Percentiles rank a stretch among this genome's conserved stretches.
Conservation (phyloP, 768 basidiomycete genomes). For the Mycena alexandri region DNA sequence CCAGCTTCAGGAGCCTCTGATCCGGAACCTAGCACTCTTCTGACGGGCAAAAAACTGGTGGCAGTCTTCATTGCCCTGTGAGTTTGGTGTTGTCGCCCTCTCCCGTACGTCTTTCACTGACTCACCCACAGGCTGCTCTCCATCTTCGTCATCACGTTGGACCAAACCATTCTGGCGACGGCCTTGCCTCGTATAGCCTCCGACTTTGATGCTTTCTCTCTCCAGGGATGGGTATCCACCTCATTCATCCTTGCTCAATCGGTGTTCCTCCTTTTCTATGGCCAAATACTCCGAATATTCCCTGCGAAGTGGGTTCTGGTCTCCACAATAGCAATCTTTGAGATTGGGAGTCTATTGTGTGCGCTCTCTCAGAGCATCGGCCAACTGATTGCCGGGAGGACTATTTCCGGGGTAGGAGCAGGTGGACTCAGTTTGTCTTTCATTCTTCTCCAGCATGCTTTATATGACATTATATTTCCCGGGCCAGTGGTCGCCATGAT, state of each 20-base stretch:
- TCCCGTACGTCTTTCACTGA: too few relatives aligned
- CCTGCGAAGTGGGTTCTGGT: conserved; percentile 47
- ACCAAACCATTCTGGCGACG: background rate
- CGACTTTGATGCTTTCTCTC: conserved; percentile 11
- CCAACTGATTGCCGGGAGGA: conserved; percentile 54
- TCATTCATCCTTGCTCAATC: conserved; percentile 43
- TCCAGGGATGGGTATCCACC: conserved; percentile 24
- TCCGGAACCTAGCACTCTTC: too few relatives aligned
- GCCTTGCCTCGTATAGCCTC: conserved; percentile 13
- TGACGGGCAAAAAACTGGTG: too few relatives aligned
- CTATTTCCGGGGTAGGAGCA: conserved; percentile 57
- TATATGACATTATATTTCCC: background rate
- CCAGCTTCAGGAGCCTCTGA: too few relatives aligned
- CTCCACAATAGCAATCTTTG: conserved; percentile 47
- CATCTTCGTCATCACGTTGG: too few relatives aligned
- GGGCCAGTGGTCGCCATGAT: conserved; percentile 22
- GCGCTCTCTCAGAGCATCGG: conserved; percentile 46
- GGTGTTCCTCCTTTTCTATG: conserved; percentile 6
- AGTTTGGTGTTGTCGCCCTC: too few relatives aligned
- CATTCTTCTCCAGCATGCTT: background rate
- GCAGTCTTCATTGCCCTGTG: too few relatives aligned
- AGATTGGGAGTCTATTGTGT: conserved; percentile 57
- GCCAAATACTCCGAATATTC: conserved; percentile 46
- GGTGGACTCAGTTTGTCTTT: conserved; percentile 42
- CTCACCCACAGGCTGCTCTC: too few relatives aligned